Evolutionary conservation across 2,329 filamentous ascomycete species (phyloP).

Genomic region (Hypoxylon sp.): DNA sequence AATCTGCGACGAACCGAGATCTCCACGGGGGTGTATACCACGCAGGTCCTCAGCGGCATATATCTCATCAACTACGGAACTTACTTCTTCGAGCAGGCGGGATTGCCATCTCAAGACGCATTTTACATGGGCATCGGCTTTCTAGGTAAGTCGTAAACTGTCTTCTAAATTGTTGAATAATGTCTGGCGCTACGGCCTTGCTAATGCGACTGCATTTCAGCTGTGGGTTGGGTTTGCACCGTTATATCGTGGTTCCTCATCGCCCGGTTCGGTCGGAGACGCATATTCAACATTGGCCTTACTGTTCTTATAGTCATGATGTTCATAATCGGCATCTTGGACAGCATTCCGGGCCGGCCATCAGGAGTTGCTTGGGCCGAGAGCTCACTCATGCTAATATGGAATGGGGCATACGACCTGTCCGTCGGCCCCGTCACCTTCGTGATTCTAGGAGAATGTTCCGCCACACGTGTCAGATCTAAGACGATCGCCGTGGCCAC

Average conservation of each 20-base stretch:
- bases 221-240: constrained; percentile 67
- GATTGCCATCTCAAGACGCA: constrained; percentile 63
- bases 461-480: constrained; percentile 61
- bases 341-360: constrained; percentile 61
- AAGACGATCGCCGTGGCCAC: constrained; percentile 63
- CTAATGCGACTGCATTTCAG: constrained; percentile 42
- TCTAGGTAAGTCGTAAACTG: constrained; percentile 52
- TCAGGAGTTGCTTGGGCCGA: constrained; percentile 62
- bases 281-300: constrained; percentile 65
- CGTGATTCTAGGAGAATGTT: constrained; percentile 69
- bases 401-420: constrained; percentile 67
- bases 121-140: constrained; percentile 71
- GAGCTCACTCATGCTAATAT: constrained; percentile 66
- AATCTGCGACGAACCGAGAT: constrained; percentile 70
- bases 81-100: constrained; percentile 72
- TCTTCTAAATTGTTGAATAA: neutral
- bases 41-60: constrained; percentile 75
- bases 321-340: constrained; percentile 64
- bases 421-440: constrained; percentile 66
- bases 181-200: neutral
- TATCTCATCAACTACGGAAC: constrained; percentile 76
- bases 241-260: constrained; percentile 68
- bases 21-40: constrained; percentile 73
- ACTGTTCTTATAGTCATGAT: constrained; percentile 60
- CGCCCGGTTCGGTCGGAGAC: constrained; percentile 64